Evolutionary conservation across 805 yeast species (phyloP).

Genomic region (Saitoella complicata): DNA sequence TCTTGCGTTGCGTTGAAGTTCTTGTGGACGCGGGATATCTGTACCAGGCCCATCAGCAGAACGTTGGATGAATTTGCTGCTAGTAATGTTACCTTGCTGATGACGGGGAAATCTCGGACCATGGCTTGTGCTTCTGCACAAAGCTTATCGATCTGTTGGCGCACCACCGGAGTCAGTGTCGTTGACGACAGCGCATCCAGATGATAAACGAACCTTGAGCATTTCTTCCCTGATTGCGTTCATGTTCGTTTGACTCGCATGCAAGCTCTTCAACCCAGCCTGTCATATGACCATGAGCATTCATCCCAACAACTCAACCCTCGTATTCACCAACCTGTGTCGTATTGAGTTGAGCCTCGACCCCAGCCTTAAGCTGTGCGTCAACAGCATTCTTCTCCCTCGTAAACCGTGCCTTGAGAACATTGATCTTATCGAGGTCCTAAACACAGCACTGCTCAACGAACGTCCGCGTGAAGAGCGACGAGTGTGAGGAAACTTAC

Average conservation of each 20-base stretch:
- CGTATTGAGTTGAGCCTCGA: conserved; percentile 45
- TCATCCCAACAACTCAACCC: background rate
- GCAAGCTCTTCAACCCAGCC: background rate
- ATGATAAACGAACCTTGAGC: background rate
- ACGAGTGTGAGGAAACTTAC: conserved; percentile 2
- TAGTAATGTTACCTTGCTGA: conserved; percentile 22
- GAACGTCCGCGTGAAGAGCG: background rate
- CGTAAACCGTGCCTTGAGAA: conserved; percentile 20
- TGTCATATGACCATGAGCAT: background rate
- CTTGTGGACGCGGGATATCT: conserved; percentile 42
- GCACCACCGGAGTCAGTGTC: background rate
- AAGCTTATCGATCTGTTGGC: conserved; percentile 5
- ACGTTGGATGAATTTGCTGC: background rate
- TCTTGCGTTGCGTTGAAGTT: conserved; percentile 53
- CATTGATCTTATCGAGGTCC: conserved; percentile 22
- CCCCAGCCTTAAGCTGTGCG: conserved; percentile 52
- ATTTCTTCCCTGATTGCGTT: background rate
- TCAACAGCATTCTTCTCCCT: conserved; percentile 62
- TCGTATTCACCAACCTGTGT: conserved; percentile 23
- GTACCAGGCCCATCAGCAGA: background rate
- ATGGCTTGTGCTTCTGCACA: conserved; percentile 16
- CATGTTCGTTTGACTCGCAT: background rate
- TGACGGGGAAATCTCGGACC: conserved; percentile 50
- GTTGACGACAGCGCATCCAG: background rate
- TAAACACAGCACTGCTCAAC: background rate